These are phyloP conservation scores for Syzygium grande DNA, from an alignment of 345 rosid genomes.

Conservation along the genomic window DNA sequence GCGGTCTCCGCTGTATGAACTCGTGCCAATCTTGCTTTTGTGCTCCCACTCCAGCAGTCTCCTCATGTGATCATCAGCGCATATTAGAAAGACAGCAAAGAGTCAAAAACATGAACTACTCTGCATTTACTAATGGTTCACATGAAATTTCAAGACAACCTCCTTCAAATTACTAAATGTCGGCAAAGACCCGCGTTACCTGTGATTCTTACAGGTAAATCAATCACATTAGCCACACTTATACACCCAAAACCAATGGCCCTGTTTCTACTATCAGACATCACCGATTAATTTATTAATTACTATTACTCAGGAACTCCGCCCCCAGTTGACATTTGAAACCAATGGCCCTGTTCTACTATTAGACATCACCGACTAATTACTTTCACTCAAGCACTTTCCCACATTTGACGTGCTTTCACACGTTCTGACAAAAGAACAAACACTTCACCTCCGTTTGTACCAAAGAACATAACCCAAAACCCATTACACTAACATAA, in stretches of 20 bases:
- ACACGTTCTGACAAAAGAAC: not conserved
- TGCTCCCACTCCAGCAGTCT: slow-evolving; percentile 67
- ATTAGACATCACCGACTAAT: not conserved
- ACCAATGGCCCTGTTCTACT: not conserved
- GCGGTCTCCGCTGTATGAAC: not conserved
- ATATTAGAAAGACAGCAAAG: not conserved
- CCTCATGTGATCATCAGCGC: slow-evolving; percentile 9
- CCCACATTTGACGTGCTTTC: not conserved
- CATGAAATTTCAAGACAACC: not conserved
- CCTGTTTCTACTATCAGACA: not conserved
- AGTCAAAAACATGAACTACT: not conserved
- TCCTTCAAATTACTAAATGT: not conserved
- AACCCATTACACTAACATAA: not conserved
- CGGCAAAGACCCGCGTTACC: not conserved
- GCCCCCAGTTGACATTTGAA: not conserved
- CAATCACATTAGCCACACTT: not conserved
- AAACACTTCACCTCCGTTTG: not conserved
- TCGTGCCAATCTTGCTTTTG: slow-evolving; percentile 38
- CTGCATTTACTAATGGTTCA: not conserved
- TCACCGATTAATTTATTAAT: not conserved
- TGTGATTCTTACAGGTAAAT: not conserved
- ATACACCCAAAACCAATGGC: not conserved
- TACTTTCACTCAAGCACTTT: not conserved
- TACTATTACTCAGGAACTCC: not conserved
- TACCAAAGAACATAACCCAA: not conserved